Base-by-base conservation (phyloP, 2,329 filamentous ascomycete species). In the Alternaria rosae region DNA sequence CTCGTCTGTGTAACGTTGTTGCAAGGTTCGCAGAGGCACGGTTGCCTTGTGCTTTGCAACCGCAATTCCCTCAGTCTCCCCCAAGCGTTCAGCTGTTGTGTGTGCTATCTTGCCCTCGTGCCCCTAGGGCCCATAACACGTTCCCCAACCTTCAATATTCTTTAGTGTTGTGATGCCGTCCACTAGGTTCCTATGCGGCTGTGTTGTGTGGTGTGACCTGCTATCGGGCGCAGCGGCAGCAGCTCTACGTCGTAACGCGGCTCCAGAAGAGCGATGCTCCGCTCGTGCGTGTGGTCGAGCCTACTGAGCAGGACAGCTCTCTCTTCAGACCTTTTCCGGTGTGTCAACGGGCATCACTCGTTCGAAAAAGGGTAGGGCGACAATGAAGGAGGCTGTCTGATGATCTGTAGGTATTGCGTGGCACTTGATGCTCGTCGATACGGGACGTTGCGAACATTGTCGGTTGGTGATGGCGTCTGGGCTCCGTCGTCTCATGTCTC, bases 341-440 rank as follows among this genome's bases (percentile, higher is more conserved):
- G 25, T 48, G 11, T 48, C 25, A 45, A 62, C n/a, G 61, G 60
- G 48, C 28, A 57, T 51, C 53, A 59, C 38, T 62, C 55, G 51
- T 53, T 59, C 42, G n/a, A n/a, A n/a, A 20, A 55, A 17, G 35
- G 12, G 20, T 38, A 7, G 57, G 50, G 28, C 57, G 54, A 62
- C 30, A 61, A 57, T 64, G 43, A 57, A 60, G 48, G 50, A 65
- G 53, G 59, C 65, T 65, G 52, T 65, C 65, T 63, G 35, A 15
- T 42, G 20, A 59, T 61, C 62, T 61, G 47, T 42, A 63, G 12
- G 65, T 65, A 53, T 35, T 11, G 32, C 12, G 32, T 15, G 12
- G 32, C 11, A 35, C 11, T 3, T 35, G 12, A 35, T 35, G 32
- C 32, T 6, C 20, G 32, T 52, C 20, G 20, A 54, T 51, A 44